phyloP scores from a whole-genome alignment of 257 asterid genomes.

The Gardenia jasminoides region DNA sequence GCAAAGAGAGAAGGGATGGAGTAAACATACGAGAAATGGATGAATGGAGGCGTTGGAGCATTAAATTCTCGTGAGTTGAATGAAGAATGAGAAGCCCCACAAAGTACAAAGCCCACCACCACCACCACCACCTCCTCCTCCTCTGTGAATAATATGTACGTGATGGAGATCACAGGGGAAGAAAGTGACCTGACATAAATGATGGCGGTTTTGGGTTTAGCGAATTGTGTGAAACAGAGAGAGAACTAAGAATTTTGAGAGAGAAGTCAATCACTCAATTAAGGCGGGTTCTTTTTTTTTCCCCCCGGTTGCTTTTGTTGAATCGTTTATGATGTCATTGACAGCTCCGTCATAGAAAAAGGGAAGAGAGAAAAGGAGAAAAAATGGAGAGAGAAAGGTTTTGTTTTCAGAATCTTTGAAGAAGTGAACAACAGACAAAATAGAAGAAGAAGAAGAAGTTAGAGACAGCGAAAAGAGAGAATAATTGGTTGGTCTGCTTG shows the following conservation, averaged over 20 bases:
- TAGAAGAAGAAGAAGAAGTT: constrained; percentile 30
- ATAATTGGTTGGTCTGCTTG: constrained; percentile 25
- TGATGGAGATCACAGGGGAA: constrained; percentile 29
- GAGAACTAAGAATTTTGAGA: too few relatives aligned
- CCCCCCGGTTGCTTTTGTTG: fast-evolving
- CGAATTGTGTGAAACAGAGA: neutral
- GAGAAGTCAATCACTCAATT: neutral
- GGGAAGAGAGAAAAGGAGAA: neutral
- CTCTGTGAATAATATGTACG: constrained; percentile 4
- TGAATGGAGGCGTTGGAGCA: constrained; percentile 25
- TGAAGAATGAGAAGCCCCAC: constrained; percentile 11
- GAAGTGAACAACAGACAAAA: constrained; percentile 44
- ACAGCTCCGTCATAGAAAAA: neutral
- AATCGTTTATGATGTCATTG: constrained; percentile 9
- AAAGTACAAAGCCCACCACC: constrained; percentile 14
- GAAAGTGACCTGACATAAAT: constrained; percentile 28
- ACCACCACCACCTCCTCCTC: constrained; percentile 28
- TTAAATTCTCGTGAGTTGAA: constrained; percentile 49
- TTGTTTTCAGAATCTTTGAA: constrained; percentile 25
- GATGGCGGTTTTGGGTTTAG: constrained; percentile 10
- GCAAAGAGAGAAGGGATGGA: constrained; percentile 25
- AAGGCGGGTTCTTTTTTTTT: neutral
- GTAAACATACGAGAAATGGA: constrained; percentile 17
- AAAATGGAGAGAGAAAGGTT: neutral
- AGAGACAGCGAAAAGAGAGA: neutral